These are phyloP conservation scores for Termitomyces sp. DNA, from an alignment of 768 basidiomycete genomes.

Conservation along the genomic window DNA sequence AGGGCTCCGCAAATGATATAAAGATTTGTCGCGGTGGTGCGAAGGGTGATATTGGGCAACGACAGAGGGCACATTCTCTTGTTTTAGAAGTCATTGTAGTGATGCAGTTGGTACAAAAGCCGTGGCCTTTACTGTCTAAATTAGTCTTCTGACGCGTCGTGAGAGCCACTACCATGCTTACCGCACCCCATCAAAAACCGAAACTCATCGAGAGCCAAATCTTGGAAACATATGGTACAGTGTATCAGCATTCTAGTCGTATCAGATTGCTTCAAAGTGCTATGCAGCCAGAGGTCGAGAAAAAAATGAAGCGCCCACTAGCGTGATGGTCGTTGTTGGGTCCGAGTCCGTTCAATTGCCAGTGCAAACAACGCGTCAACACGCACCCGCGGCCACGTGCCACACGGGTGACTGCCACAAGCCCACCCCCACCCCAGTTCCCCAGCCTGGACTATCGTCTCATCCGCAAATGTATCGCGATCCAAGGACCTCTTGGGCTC, in stretches of 20 bases:
- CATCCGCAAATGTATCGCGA: conserved; percentile 21
- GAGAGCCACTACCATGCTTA: conserved; percentile 1
- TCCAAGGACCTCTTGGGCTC: conserved; percentile 55
- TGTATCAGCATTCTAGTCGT: not conserved
- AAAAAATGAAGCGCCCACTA: not conserved
- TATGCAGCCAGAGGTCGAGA: not conserved
- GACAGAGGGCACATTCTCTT: conserved; percentile 5
- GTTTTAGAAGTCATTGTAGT: not conserved
- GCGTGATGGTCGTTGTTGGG: too few species aligned
- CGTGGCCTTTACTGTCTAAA: conserved; percentile 9
- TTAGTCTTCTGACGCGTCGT: not conserved
- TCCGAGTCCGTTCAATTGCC: too few species aligned
- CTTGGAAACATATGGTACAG: conserved; percentile 12
- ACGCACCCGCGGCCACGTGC: too few species aligned
- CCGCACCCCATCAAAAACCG: conserved; percentile 10
- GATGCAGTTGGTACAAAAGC: conserved; percentile 11
- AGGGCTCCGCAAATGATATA: conserved; percentile 8
- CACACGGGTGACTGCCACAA: too few species aligned
- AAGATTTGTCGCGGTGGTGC: conserved; percentile 10
- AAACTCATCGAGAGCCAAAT: conserved; percentile 8
- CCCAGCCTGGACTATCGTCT: conserved; percentile 12
- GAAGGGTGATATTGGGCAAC: not conserved
- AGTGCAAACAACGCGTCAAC: too few species aligned
- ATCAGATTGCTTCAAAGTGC: not conserved
- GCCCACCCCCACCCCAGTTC: conserved; percentile 14